Evolutionary conservation across 2,329 filamentous ascomycete species (phyloP), one percentile per base, ranked within the genome.

Genomic region (Phialophora tarda): DNA sequence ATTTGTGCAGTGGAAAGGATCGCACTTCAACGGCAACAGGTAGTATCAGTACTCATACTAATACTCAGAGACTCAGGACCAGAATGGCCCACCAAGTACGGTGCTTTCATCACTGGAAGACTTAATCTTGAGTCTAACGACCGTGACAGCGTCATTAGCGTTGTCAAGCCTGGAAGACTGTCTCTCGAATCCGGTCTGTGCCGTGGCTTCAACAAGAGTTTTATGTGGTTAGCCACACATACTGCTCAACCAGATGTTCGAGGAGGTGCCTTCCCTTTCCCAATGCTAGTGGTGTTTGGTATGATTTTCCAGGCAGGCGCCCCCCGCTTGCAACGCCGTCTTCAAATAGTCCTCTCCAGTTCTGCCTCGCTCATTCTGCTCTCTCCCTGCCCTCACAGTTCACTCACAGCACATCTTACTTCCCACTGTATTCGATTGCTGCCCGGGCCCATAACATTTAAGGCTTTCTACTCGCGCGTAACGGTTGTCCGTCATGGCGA

Each of bases 351-450:
- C 38, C 23, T 59, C 34, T 47, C 38, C 21, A 2, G 11, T 47
- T 8, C 24, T 14, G 21, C 26, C 3, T 50, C 51, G 8, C 34
- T 57, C 60, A 51, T 7, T 10, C 48, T 28, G 21, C 48, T 26
- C 21, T 55, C 48, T 34, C 23, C 12, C n/a, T 32, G 32, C 38
- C 10, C 30, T 30, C 59, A n/a, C 47, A n/a, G 26, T 41, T 44
- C 48, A 44, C 30, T 23, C 10, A 24, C 47, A 61, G 47, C 32
- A 54, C 59, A 61, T 54, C 32, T 61, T 54, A 54, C 32, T 24
- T 61, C 10, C 38, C 4, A n/a, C n/a, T 14, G 26, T 53, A 28
- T 50, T 51, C 28, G 17, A 44, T 61, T 61, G 23, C 38, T 17
- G 38, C 47, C 8, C 32, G 44, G 30, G 23, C 44, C 7, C 21